Conservation (phyloP, 2,329 filamentous ascomycete genomes). For the Colletotrichum gigasporum region DNA sequence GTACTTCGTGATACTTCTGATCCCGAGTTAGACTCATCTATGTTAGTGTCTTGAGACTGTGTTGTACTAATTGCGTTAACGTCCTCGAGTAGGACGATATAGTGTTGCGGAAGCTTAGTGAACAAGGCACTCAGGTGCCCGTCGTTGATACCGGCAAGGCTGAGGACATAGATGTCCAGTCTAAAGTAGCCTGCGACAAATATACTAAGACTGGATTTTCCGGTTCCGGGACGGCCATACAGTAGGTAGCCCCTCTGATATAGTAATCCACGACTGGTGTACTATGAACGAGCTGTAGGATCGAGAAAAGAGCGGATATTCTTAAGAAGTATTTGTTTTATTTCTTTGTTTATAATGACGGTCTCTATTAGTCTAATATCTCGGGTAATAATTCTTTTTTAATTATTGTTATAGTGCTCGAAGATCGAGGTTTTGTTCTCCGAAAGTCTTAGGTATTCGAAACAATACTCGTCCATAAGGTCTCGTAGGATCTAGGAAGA, state of each 20-base stretch:
- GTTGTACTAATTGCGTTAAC: slow-evolving; percentile 41
- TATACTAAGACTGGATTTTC: slow-evolving; percentile 50
- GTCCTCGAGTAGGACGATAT: slow-evolving; percentile 51
- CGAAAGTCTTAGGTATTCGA: slow-evolving; percentile 40
- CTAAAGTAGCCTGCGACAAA: slow-evolving; percentile 44
- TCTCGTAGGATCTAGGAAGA: slow-evolving; percentile 37
- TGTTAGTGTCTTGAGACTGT: neutral
- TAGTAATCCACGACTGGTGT: slow-evolving; percentile 40
- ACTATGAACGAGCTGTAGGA: slow-evolving; percentile 39
- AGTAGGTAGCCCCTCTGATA: slow-evolving; percentile 49
- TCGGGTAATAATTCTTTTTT: neutral
- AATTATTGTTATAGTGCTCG: slow-evolving; percentile 35
- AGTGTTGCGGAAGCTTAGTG: slow-evolving; percentile 43
- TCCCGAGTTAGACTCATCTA: neutral
- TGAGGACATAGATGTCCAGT: slow-evolving; percentile 48
- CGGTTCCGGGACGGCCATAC: slow-evolving; percentile 48
- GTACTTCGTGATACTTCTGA: neutral
- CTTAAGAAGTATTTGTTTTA: neutral
- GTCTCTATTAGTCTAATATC: neutral
- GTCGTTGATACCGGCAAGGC: slow-evolving; percentile 42
- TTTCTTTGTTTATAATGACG: neutral
- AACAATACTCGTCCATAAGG: slow-evolving; percentile 41
- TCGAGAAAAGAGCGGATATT: slow-evolving; percentile 43
- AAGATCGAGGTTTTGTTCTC: slow-evolving; percentile 42
- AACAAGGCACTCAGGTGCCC: slow-evolving; percentile 42